Percentiles rank a stretch among this genome's conserved stretches.
phyloP scores from a whole-genome alignment of 768 basidiomycete species.

The Tricholomella constricta region DNA sequence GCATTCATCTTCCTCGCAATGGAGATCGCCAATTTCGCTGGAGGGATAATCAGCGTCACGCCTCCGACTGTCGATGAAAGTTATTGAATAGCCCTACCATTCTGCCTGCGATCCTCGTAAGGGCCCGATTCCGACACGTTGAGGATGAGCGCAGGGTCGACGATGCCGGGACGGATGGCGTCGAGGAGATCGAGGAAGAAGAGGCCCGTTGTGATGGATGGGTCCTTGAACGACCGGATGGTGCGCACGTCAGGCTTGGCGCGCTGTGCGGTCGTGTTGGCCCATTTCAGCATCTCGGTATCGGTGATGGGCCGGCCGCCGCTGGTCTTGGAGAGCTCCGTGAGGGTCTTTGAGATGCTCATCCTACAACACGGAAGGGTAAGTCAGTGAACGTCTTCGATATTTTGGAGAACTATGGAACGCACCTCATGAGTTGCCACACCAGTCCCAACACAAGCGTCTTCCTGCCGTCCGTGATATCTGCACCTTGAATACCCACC shows the following conservation, averaged over 20 bases:
- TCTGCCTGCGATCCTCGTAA: conserved; percentile 90
- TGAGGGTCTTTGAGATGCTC: conserved; percentile 90
- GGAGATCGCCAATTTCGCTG: conserved; percentile 96
- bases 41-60: conserved; percentile 12
- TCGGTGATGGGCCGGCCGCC: conserved; percentile 87
- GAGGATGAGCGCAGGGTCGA: conserved; percentile 83
- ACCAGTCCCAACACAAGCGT: conserved; percentile 95
- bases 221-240: conserved; percentile 95
- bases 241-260: conserved; percentile 57
- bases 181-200: conserved; percentile 95
- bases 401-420: conserved; percentile 5
- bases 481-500: conserved; percentile 96
- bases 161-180: conserved; percentile 89
- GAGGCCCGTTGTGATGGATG: conserved; percentile 80
- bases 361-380: conserved; percentile 43
- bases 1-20: conserved; percentile 99
- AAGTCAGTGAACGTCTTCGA: neutral
- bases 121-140: conserved; percentile 58
- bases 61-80: no score
- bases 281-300: conserved; percentile 94
- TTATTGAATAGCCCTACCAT: no score
- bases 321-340: conserved; percentile 63
- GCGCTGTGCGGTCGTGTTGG: conserved; percentile 84
- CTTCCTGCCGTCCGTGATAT: conserved; percentile 92
- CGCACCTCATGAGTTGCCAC: conserved; percentile 95